Conservation (phyloP, 2,329 filamentous ascomycete genomes). For the Pseudohalonectria lignicola region DNA sequence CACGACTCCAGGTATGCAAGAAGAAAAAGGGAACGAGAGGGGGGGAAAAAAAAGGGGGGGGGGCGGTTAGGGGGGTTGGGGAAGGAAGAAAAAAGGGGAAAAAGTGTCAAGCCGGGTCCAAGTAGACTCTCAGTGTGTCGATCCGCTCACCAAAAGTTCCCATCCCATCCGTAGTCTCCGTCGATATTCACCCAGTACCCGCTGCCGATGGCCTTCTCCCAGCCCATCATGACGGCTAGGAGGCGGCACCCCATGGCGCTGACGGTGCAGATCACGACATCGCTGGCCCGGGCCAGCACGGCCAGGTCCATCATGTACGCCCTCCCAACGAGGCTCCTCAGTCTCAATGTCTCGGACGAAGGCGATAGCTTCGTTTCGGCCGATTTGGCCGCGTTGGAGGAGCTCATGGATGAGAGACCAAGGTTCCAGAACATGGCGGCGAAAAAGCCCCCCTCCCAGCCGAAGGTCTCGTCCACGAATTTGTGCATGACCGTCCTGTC, state of each 20-base stretch:
- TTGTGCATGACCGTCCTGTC: conserved; percentile 44
- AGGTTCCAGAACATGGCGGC: conserved; percentile 71
- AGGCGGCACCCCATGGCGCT: conserved; percentile 63
- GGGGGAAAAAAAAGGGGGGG: neutral
- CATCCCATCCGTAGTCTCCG: conserved; percentile 53
- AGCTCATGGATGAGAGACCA: conserved; percentile 36
- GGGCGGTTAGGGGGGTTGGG: neutral
- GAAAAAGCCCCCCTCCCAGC: conserved; percentile 87
- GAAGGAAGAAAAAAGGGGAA: neutral
- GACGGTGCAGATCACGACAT: conserved; percentile 66
- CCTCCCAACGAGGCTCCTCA: conserved; percentile 66
- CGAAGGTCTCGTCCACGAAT: conserved; percentile 65
- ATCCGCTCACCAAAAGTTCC: conserved; percentile 14
- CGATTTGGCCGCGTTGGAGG: conserved; percentile 17
- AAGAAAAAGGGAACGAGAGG: neutral
- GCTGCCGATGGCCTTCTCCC: conserved; percentile 53
- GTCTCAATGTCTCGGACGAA: conserved; percentile 40
- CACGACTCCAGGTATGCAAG: neutral
- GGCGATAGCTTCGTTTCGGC: neutral
- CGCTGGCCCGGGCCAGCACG: conserved; percentile 56
- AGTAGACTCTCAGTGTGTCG: too few species aligned
- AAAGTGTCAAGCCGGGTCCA: neutral
- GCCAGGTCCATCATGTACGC: conserved; percentile 74
- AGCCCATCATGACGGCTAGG: conserved; percentile 78
- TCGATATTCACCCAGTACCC: conserved; percentile 72